Conservation (phyloP, 2,329 filamentous ascomycete genomes). For the Pseudopithomyces chartarum region DNA sequence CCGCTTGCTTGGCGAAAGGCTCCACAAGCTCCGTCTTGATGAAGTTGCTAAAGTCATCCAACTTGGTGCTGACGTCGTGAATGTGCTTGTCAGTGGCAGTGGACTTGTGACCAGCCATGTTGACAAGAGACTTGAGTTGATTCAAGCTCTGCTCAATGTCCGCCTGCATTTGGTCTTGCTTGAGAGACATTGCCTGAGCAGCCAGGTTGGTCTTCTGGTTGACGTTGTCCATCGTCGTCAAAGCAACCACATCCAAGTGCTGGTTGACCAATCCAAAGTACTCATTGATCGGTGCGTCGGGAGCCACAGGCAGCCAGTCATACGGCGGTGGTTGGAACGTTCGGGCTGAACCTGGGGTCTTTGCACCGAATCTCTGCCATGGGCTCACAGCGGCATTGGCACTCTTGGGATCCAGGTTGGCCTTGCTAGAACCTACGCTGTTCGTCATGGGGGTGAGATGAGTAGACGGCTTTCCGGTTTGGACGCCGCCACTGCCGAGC, state of each 20-base stretch:
- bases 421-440: constrained; percentile 19
- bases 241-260: constrained; percentile 40
- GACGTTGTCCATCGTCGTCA: constrained; percentile 32
- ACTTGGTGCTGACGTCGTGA: constrained; percentile 25
- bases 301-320: too few relatives aligned
- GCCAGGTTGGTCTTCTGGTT: constrained; percentile 19
- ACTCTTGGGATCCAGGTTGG: constrained; percentile 26
- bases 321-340: too few relatives aligned
- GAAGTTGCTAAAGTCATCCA: constrained; percentile 32
- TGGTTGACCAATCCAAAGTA: constrained; percentile 44
- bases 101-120: constrained; percentile 27
- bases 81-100: constrained; percentile 23
- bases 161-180: constrained; percentile 25
- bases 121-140: constrained; percentile 31
- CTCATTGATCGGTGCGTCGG: constrained; percentile 25
- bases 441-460: constrained; percentile 36
- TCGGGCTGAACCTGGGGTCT: too few relatives aligned
- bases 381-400: constrained; percentile 41
- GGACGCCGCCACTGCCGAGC: too few relatives aligned
- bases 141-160: constrained; percentile 28
- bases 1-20: constrained; percentile 27
- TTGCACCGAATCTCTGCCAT: too few relatives aligned
- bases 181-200: constrained; percentile 13
- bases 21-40: constrained; percentile 32
- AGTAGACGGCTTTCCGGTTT: constrained; percentile 28